Evolutionary conservation across 1,139 yeast genomes (phyloP).

Genomic region (Blastobotrys petasosporus): DNA sequence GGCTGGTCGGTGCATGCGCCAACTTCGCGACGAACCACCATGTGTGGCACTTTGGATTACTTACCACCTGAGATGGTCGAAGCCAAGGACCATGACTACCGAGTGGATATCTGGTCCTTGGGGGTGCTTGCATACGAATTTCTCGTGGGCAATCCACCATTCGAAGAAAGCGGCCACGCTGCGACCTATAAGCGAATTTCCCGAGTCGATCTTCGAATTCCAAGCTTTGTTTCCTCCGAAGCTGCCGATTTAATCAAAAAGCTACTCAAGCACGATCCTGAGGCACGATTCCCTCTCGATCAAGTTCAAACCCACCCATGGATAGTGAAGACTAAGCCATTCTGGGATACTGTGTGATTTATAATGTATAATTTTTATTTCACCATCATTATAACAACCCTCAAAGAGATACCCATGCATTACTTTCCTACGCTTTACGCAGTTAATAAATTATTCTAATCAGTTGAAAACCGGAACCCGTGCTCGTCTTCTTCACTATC

Average conservation of each 20-base stretch:
- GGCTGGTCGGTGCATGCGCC: slow-evolving; percentile 89
- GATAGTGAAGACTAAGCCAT: slow-evolving; percentile 59
- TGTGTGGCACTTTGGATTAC: slow-evolving; percentile 94
- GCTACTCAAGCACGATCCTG: slow-evolving; percentile 63
- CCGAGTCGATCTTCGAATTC: slow-evolving; percentile 67
- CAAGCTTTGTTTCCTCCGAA: slow-evolving; percentile 60
- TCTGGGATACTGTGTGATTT: slow-evolving; percentile 35
- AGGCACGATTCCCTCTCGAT: slow-evolving; percentile 51
- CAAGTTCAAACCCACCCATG: slow-evolving; percentile 75
- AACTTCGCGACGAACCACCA: slow-evolving; percentile 55
- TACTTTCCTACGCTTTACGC: background rate
- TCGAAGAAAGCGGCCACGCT: slow-evolving; percentile 70
- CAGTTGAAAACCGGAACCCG: slow-evolving; percentile 7
- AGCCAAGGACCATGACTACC: slow-evolving; percentile 67
- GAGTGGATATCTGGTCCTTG: slow-evolving; percentile 89
- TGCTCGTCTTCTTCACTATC: slow-evolving; percentile 7
- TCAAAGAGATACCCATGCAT: background rate
- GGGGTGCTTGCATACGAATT: slow-evolving; percentile 85
- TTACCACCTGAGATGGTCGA: slow-evolving; percentile 95
- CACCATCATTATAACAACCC: background rate
- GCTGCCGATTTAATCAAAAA: slow-evolving; percentile 68
- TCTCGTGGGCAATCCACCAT: slow-evolving; percentile 82
- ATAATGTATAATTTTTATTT: background rate
- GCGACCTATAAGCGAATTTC: slow-evolving; percentile 77
- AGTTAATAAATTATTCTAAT: slow-evolving; percentile 1